Evolutionary conservation across 768 basidiomycete genomes (phyloP).

Genomic region (Gloeopeniophorella convolvens): DNA sequence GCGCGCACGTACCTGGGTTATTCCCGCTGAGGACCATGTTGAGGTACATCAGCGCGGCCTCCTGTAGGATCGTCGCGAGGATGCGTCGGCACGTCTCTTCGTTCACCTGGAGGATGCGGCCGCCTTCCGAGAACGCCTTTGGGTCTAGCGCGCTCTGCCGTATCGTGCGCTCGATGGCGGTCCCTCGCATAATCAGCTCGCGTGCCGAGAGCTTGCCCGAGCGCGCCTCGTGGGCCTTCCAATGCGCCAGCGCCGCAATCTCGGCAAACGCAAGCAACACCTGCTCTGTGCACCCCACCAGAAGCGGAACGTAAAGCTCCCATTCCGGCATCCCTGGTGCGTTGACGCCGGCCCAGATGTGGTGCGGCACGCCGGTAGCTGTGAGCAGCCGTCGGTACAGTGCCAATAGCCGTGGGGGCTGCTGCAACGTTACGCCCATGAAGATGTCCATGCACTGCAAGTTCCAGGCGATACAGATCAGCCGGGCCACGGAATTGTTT

Average conservation of each 20-base stretch:
- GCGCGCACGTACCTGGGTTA: constrained; percentile 18
- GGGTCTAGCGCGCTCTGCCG: constrained; percentile 34
- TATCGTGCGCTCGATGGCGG: constrained; percentile 61
- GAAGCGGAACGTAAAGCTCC: constrained; percentile 54
- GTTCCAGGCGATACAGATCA: background rate
- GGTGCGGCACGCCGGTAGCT: constrained; percentile 29
- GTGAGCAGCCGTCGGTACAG: constrained; percentile 65
- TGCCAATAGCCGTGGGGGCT: constrained; percentile 56
- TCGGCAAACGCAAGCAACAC: constrained; percentile 72
- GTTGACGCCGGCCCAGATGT: constrained; percentile 39
- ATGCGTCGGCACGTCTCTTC: constrained; percentile 18
- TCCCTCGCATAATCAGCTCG: constrained; percentile 69
- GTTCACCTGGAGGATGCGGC: constrained; percentile 4
- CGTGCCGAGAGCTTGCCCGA: constrained; percentile 65
- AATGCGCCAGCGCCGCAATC: constrained; percentile 62
- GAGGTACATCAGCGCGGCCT: constrained; percentile 19
- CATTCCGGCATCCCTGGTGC: constrained; percentile 26
- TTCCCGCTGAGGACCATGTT: constrained; percentile 20
- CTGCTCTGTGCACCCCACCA: constrained; percentile 77
- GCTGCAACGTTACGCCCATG: constrained; percentile 53
- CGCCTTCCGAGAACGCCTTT: constrained; percentile 38
- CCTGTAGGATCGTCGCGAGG: constrained; percentile 18
- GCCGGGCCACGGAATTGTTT: background rate
- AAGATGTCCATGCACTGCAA: constrained; percentile 76
- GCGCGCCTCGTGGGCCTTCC: constrained; percentile 61